phyloP scores from a whole-genome alignment of 805 yeast species.

The Saturnispora bothae region DNA sequence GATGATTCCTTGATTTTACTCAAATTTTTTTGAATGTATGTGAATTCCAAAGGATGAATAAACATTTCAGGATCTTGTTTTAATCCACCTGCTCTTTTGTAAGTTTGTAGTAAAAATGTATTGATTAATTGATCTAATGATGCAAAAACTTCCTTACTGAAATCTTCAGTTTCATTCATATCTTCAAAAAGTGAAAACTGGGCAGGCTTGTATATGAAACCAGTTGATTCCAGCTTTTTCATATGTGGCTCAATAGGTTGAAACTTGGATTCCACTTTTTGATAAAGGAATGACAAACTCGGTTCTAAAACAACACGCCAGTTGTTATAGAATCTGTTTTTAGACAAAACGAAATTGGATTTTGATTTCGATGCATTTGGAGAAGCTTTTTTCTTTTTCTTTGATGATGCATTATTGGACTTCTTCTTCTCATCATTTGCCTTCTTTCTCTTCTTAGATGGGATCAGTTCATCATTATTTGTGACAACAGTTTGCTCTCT shows the following conservation, averaged over 20 bases:
- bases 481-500: slow-evolving; percentile 2
- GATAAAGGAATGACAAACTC: slow-evolving; percentile 13
- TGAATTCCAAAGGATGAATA: slow-evolving; percentile 20
- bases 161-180: slow-evolving; percentile 6
- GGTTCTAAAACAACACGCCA: slow-evolving; percentile 11
- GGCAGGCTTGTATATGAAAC: slow-evolving; percentile 14
- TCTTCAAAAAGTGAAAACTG: slow-evolving; percentile 11
- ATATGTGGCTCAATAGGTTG: slow-evolving; percentile 5
- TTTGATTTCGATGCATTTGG: background rate
- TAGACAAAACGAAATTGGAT: slow-evolving; percentile 1
- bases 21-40: slow-evolving; percentile 16
- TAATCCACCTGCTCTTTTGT: slow-evolving; percentile 14
- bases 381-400: slow-evolving; percentile 6
- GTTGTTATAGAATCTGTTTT: slow-evolving; percentile 6
- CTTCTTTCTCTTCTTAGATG: slow-evolving; percentile 5
- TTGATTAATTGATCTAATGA: slow-evolving; percentile 15
- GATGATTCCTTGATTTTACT: slow-evolving; percentile 5
- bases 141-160: slow-evolving; percentile 4
- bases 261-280: slow-evolving; percentile 5
- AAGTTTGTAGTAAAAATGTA: slow-evolving; percentile 14
- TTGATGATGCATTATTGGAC: background rate
- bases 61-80: slow-evolving; percentile 11
- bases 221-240: slow-evolving; percentile 8
- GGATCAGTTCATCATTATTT: slow-evolving; percentile 7
- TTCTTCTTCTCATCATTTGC: background rate